Conservation (phyloP, 768 basidiomycete species). For the Lentinula sp. region DNA sequence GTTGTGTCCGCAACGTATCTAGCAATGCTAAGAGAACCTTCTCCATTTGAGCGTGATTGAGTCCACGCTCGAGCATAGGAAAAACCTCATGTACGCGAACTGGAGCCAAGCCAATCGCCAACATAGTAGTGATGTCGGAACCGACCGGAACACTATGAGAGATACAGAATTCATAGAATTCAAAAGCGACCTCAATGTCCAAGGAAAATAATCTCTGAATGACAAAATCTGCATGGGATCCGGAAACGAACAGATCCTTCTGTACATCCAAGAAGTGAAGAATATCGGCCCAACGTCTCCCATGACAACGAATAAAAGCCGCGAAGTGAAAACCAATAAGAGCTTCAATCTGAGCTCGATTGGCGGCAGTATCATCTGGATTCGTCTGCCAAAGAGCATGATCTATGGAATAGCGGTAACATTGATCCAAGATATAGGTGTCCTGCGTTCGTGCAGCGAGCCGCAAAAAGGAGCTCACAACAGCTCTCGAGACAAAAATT, state of each 20-base stretch:
- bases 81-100: constrained; percentile 23
- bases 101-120: constrained; percentile 27
- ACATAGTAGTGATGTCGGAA: constrained; percentile 13
- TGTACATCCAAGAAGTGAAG: constrained; percentile 20
- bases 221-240: constrained; percentile 20
- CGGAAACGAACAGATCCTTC: background rate
- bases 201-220: constrained; percentile 16
- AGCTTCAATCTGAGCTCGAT: constrained; percentile 22
- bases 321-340: constrained; percentile 29
- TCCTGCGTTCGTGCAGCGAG: constrained; percentile 35
- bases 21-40: constrained; percentile 33
- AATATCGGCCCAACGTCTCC: constrained; percentile 22
- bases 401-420: constrained; percentile 24
- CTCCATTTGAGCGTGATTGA: constrained; percentile 26
- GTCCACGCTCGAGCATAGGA: constrained; percentile 25
- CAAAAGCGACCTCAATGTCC: constrained; percentile 24
- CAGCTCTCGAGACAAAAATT: constrained; percentile 25
- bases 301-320: constrained; percentile 21
- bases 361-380: constrained; percentile 9
- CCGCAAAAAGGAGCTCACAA: constrained; percentile 39
- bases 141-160: constrained; percentile 17
- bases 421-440: constrained; percentile 26
- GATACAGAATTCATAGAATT: constrained; percentile 26
- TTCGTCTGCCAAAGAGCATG: constrained; percentile 20
- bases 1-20: constrained; percentile 26